Base-by-base conservation (phyloP, 495 filamentous ascomycete species). In the Xylaria venustula region DNA sequence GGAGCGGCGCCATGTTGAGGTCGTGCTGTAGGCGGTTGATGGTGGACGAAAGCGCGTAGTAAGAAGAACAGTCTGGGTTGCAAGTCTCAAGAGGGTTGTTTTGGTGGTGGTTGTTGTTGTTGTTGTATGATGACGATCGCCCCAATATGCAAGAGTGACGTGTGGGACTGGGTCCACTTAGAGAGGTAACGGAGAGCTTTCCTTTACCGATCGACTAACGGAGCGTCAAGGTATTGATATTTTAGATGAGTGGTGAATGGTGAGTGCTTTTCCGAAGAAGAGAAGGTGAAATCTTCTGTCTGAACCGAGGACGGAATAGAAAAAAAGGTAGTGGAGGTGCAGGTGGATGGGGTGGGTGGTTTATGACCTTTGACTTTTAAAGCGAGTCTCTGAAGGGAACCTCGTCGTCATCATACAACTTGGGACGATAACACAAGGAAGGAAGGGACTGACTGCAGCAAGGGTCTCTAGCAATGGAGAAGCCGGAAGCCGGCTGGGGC, bases 1-100 rank as follows among this genome's bases (percentile, higher is more conserved):
- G 30, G 15, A 67, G 37, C 2, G 70, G 70, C 19, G 70, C 70
- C 70, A 73, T 73, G 15, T 34, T 23, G 25, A 11, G 26, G 12
- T 17, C n/a, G 26, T 8, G 30, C 11, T 40, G 50, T 23, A 23
- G 48, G 45, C 3, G 5, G 22, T 41, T 48, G 22, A 20, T 25
- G 49, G 22, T 19, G 3, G 17, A 22, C 2, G 19, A 52, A 11
- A 34, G 12, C 14, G 4, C 30, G 37, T 11, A 40, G 3, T 8
- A 3, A 40, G 14, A 15, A 15, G 14, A 40, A 9, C 30, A 34
- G 3, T 40, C 37, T 9, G 37, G n/a, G 7, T 40, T 40, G 37
- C 37, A 40, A 40, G 37, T 15, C 3, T 40, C 37, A 12, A 15
- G 37, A 40, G 6, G 37, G 14, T 40, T 48, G 19, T 22, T 23